Evolutionary conservation across 2,329 filamentous ascomycete genomes (phyloP), one percentile per base, ranked within the genome.

Genomic region (Colletotrichum sp.): DNA sequence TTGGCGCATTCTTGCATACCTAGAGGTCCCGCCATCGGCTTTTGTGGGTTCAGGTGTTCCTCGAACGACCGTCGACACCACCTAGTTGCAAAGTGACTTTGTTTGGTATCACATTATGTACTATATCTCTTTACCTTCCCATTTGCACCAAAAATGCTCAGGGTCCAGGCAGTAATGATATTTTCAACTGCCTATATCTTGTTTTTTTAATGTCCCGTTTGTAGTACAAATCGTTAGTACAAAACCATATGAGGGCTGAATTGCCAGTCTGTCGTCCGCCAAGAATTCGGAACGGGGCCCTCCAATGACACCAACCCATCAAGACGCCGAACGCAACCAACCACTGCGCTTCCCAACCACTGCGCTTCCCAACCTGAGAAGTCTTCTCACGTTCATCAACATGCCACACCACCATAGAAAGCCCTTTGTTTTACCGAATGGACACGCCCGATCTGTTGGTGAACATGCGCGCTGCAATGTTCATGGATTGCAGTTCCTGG

Each of bases 401-500:
- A 68, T 26, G 26, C 16, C 34, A 24, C 36, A 43, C n/a, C 28
- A 48, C 24, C 21, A 24, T 21, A 38, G 13, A 13, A 15, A 9
- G 32, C 32, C 13, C 13, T 24, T 67, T 18, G 48, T 24, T 57
- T 86, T 85, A 94, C 78, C 94, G 91, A 78, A 95, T 92, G 58
- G 92, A 93, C 73, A 95, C 92, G 71, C 94, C 94, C 18, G 94
- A 95, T 75, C 94, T 89, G 83, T 95, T 94, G 52, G 96, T 99
- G 84, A 98, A 99, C 96, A 99, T 96, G 84, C 97, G 93, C 36
- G 96, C 94, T 13, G 97, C 96, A 85, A 99, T 99, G 85, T 99
- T 99, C 97, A 99, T 99, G 66, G 96, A 94, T 83, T 96, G 95
- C 80, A 99, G 88, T 88, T 99, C 97, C 88, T 99, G 97, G 93